Evolutionary conservation across 2,329 filamentous ascomycete species (phyloP).

Genomic region (Leptographium lundbergii): DNA sequence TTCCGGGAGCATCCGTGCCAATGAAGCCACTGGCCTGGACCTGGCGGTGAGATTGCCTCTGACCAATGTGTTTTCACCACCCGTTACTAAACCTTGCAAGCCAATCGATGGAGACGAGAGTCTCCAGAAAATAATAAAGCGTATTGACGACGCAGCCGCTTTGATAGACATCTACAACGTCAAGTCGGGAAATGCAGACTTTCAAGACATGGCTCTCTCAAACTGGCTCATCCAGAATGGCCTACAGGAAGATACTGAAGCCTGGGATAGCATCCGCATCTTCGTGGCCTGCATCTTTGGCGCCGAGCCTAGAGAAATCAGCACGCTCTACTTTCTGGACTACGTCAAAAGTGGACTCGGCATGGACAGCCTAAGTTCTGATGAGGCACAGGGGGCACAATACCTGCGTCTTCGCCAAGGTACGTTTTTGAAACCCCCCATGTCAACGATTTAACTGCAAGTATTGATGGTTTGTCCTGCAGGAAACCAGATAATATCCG

Average conservation of each 20-base stretch:
- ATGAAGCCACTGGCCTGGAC: neutral
- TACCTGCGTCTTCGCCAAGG: constrained; percentile 24
- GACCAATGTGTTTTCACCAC: neutral
- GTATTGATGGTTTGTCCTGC: constrained; percentile 17
- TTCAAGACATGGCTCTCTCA: neutral
- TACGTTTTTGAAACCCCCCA: neutral
- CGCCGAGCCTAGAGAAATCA: constrained; percentile 32
- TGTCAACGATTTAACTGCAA: too few species aligned
- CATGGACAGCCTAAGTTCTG: constrained; percentile 36
- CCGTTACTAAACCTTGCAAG: neutral
- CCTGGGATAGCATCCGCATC: neutral
- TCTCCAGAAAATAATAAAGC: neutral
- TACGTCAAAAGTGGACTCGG: constrained; percentile 40
- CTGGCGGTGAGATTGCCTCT: neutral
- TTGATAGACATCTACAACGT: neutral
- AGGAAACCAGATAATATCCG: neutral
- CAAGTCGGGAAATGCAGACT: neutral
- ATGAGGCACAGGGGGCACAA: constrained; percentile 37
- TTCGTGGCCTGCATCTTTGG: constrained; percentile 22
- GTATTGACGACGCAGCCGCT: neutral
- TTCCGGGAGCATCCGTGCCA: neutral
- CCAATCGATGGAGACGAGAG: neutral
- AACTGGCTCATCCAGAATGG: neutral
- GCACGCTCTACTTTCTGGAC: constrained; percentile 39
- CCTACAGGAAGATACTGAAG: neutral